phyloP scores from a whole-genome alignment of 2,329 filamentous ascomycete genomes.

The Gliomastix tumulicola region DNA sequence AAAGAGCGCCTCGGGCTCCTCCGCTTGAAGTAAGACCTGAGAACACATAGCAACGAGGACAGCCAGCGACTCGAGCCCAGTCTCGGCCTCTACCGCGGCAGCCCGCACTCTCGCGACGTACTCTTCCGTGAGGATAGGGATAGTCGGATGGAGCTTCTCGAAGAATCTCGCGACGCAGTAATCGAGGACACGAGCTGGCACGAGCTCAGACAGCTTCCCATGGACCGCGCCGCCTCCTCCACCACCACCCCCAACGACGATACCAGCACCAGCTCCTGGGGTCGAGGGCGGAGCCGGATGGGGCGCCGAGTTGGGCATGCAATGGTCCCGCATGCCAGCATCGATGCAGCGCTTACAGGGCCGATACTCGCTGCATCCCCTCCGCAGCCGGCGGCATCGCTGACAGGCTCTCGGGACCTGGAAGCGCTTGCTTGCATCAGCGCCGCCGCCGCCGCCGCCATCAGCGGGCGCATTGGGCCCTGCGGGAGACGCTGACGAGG shows the following conservation, averaged over 20 bases:
- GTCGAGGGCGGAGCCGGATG: background rate
- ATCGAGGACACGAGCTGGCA: conserved; percentile 23
- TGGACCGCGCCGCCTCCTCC: background rate
- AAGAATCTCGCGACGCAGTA: conserved; percentile 32
- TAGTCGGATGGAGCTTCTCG: conserved; percentile 29
- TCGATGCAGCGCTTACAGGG: conserved; percentile 34
- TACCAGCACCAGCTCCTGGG: background rate
- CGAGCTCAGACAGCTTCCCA: conserved; percentile 14
- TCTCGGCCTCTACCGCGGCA: conserved; percentile 12
- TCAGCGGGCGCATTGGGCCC: no score
- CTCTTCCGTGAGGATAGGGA: conserved; percentile 30
- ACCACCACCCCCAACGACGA: background rate
- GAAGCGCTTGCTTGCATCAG: conserved; percentile 23
- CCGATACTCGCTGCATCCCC: conserved; percentile 35
- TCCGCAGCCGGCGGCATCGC: conserved; percentile 32
- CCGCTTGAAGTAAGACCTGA: conserved; percentile 32
- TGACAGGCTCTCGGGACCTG: conserved; percentile 36
- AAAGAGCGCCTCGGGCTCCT: conserved; percentile 22
- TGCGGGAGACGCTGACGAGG: no score
- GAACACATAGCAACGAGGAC: conserved; percentile 30
- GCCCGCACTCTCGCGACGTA: conserved; percentile 23
- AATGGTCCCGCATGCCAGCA: conserved; percentile 31
- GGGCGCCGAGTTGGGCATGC: conserved; percentile 1
- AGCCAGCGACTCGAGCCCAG: conserved; percentile 23
- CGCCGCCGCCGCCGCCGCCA: no score